Percentiles rank a stretch among this genome's conserved stretches.
Evolutionary conservation across 139 green algal species (phyloP).

Genomic region (Pycnococcus provasolii): DNA sequence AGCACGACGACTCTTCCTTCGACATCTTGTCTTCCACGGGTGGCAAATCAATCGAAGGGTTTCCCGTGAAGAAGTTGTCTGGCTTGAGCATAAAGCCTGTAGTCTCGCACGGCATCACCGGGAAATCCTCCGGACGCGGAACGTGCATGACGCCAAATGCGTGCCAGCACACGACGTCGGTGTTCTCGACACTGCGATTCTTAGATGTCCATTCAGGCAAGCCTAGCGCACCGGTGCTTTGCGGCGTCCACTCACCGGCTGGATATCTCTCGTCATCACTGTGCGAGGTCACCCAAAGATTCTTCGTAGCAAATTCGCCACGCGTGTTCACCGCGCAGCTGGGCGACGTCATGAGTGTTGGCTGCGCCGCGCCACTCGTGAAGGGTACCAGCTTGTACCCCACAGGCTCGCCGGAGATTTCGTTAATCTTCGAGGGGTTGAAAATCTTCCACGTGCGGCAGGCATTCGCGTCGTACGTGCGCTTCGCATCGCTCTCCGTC

Average conservation of each 20-base stretch:
- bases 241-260: conserved; percentile 61
- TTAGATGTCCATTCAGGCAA: conserved; percentile 33
- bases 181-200: conserved; percentile 20
- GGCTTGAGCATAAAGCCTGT: conserved; percentile 41
- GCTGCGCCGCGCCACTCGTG: conserved; percentile 23
- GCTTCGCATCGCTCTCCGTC: conserved; percentile 36
- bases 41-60: conserved; percentile 65
- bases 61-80: conserved; percentile 41
- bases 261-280: conserved; percentile 52
- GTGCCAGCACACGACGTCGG: conserved; percentile 41
- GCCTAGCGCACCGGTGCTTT: conserved; percentile 40
- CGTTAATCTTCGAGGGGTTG: conserved; percentile 46
- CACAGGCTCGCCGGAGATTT: conserved; percentile 34
- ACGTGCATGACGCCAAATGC: conserved; percentile 38
- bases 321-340: conserved; percentile 35
- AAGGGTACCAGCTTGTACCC: conserved; percentile 56
- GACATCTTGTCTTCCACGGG: conserved; percentile 36
- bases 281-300: conserved; percentile 63
- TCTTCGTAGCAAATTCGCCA: conserved; percentile 58
- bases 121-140: conserved; percentile 40
- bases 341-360: conserved; percentile 36
- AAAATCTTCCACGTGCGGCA: conserved; percentile 49
- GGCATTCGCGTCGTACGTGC: conserved; percentile 31
- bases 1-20: conserved; percentile 11
- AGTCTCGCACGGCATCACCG: conserved; percentile 40